These are phyloP conservation scores for Euclidium syriacum DNA, from an alignment of 345 rosid species.

Conservation along the genomic window DNA sequence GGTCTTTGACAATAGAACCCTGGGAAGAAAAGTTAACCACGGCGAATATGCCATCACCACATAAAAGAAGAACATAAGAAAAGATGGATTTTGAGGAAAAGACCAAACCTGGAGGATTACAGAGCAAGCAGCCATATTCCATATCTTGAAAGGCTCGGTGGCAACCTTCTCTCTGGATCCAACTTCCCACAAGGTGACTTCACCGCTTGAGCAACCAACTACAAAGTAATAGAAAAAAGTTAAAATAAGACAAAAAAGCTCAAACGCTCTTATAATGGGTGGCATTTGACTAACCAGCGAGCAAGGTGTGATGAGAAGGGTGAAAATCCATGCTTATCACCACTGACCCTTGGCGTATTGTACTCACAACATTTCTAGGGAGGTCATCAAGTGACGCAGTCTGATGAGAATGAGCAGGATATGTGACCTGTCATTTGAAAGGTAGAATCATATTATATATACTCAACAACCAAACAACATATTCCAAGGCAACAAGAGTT, in stretches of 20 bases:
- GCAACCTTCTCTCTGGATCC: constrained; percentile 55
- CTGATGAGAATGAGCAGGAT: constrained; percentile 58
- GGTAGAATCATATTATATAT: neutral
- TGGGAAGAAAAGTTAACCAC: constrained; percentile 23
- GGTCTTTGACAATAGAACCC: constrained; percentile 46
- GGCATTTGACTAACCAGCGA: constrained; percentile 61
- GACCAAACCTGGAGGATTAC: constrained; percentile 59
- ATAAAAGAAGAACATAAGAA: neutral
- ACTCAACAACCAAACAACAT: constrained; percentile 9
- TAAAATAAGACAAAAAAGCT: constrained; percentile 6
- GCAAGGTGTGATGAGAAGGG: constrained; percentile 66
- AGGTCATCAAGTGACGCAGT: constrained; percentile 76
- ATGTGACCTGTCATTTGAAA: constrained; percentile 42
- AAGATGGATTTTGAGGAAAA: neutral
- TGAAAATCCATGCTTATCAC: constrained; percentile 96
- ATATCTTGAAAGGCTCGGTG: constrained; percentile 75
- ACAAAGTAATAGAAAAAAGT: constrained; percentile 10
- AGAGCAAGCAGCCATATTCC: constrained; percentile 56
- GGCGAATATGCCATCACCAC: neutral
- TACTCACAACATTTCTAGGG: constrained; percentile 75
- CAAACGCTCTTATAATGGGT: neutral
- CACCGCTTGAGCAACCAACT: constrained; percentile 88
- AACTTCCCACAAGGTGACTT: constrained; percentile 84
- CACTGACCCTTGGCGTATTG: constrained; percentile 69
- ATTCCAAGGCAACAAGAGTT: neutral